Evolutionary conservation across 805 yeast species (phyloP).

Genomic region (Wickerhamiella nectarea): DNA sequence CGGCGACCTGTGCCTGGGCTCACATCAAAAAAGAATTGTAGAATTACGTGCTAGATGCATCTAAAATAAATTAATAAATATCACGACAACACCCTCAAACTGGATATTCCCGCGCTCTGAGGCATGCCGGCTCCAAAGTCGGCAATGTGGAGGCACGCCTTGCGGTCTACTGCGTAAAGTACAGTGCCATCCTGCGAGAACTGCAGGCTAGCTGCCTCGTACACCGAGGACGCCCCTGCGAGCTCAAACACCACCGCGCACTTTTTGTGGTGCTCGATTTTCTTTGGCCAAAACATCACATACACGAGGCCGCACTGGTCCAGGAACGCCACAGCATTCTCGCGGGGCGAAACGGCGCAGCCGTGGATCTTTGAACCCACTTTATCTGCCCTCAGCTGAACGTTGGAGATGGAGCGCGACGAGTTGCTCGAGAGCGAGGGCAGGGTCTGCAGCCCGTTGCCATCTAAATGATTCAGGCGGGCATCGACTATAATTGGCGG

Average conservation of each 20-base stretch:
- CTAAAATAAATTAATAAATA: background rate
- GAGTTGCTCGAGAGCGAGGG: constrained; percentile 17
- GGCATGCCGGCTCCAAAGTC: constrained; percentile 85
- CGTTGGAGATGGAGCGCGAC: constrained; percentile 44
- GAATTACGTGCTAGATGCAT: constrained; percentile 2
- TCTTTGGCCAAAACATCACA: constrained; percentile 44
- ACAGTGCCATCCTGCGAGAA: constrained; percentile 76
- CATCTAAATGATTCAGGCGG: constrained; percentile 18
- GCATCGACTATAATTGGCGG: constrained; percentile 59
- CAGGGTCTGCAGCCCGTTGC: background rate
- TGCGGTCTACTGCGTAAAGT: constrained; percentile 62
- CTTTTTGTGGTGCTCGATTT: constrained; percentile 32
- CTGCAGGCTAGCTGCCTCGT: constrained; percentile 65
- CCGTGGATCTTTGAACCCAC: constrained; percentile 68
- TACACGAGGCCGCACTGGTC: constrained; percentile 68
- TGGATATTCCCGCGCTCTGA: constrained; percentile 29
- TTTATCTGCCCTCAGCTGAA: constrained; percentile 55
- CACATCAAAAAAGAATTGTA: background rate
- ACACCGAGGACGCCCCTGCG: constrained; percentile 53
- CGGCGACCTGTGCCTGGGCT: constrained; percentile 61
- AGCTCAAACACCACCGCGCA: constrained; percentile 65
- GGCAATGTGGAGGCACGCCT: constrained; percentile 62
- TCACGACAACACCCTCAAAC: constrained; percentile 21
- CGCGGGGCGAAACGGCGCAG: constrained; percentile 67
- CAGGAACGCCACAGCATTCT: constrained; percentile 70